Conservation (phyloP, 768 basidiomycete species). For the Lactifluus rugatus region DNA sequence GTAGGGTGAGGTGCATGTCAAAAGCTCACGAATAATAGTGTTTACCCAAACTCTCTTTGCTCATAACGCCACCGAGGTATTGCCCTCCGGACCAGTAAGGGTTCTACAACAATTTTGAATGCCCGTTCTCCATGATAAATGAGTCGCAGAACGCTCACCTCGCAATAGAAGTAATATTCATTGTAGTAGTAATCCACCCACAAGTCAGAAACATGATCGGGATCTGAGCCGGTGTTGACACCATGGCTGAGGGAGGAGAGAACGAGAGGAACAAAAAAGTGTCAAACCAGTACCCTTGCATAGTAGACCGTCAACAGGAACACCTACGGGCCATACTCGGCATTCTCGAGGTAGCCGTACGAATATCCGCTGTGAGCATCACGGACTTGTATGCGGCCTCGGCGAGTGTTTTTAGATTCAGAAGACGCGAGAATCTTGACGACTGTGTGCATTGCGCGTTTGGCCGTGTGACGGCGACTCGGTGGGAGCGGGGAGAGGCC, state of each 20-base stretch:
- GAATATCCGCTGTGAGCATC: not conserved
- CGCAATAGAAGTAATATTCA: not conserved
- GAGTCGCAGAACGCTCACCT: not conserved
- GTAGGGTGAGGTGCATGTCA: not conserved
- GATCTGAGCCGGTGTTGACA: not conserved
- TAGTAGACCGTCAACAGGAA: not conserved
- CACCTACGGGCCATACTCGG: not conserved
- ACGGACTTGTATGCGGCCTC: not conserved
- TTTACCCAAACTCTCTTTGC: not conserved
- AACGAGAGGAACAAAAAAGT: not conserved
- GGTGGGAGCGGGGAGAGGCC: not conserved
- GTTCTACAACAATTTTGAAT: not conserved
- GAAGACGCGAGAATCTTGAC: not conserved
- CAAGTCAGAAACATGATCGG: not conserved
- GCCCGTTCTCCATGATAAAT: not conserved
- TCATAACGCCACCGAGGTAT: not conserved
- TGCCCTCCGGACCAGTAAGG: not conserved
- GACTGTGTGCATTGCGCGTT: not conserved
- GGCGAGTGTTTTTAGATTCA: no score
- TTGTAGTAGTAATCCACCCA: not conserved
- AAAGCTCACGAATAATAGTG: not conserved
- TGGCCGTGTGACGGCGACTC: not conserved
- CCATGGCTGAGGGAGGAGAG: not conserved
- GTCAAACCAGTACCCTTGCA: not conserved
- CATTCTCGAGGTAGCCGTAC: not conserved